phyloP scores from a whole-genome alignment of 352 stramenopile genomes.

The Ophiocytium majus region DNA sequence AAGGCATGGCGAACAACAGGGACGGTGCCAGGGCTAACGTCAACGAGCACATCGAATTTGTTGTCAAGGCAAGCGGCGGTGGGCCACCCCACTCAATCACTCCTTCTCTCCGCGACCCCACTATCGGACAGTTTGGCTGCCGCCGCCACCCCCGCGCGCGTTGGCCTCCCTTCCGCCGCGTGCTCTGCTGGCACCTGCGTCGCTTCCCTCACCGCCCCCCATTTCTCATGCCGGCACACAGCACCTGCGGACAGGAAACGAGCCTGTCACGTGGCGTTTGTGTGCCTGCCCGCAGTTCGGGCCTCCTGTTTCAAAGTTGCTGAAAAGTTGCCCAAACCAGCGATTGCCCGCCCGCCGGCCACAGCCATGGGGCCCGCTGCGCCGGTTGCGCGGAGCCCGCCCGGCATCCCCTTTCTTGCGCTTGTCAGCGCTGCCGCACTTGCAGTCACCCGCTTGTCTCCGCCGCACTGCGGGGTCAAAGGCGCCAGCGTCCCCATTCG shows the following conservation, averaged over 20 bases:
- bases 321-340: too few relatives aligned
- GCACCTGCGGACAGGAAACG: too few relatives aligned
- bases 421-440: too few relatives aligned
- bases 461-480: neutral
- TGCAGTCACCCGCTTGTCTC: neutral
- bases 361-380: too few relatives aligned
- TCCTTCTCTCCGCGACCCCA: neutral
- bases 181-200: neutral
- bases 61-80: neutral
- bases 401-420: too few relatives aligned
- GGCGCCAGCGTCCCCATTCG: neutral
- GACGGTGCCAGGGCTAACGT: neutral
- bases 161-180: too few relatives aligned
- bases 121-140: neutral
- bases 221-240: neutral
- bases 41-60: slow-evolving; percentile 14
- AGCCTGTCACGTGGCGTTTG: too few relatives aligned
- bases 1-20: too few relatives aligned
- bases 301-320: too few relatives aligned
- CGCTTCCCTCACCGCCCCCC: neutral
- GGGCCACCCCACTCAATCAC: neutral
- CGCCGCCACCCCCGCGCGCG: neutral
- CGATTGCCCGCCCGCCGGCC: too few relatives aligned
- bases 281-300: too few relatives aligned
- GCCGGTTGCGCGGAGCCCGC: too few relatives aligned